Conservation (phyloP, 73 alveolate species). For the Stentor coeruleus region DNA sequence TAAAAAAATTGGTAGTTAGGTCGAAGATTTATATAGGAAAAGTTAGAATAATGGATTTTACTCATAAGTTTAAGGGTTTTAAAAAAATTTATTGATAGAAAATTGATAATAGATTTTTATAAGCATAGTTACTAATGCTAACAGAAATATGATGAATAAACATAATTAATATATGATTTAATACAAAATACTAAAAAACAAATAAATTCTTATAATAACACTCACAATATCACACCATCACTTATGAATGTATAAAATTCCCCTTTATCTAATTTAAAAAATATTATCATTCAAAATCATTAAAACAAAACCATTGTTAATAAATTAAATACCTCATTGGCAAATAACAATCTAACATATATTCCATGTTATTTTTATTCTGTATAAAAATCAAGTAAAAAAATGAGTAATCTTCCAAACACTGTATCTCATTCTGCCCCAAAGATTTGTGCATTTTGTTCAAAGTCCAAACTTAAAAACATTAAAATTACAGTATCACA, state of each 20-base stretch:
- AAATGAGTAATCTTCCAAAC: not conserved
- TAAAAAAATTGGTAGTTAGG: too few relatives aligned
- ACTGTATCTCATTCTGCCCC: not conserved
- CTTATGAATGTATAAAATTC: not conserved
- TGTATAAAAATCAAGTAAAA: not conserved
- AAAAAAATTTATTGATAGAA: too few relatives aligned
- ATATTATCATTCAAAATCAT: not conserved
- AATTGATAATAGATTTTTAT: too few relatives aligned
- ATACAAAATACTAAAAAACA: not conserved
- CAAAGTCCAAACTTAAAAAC: not conserved
- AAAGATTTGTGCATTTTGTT: not conserved
- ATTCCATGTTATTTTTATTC: not conserved
- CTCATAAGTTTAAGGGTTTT: too few relatives aligned
- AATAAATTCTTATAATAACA: too few relatives aligned
- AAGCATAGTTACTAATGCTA: too few relatives aligned
- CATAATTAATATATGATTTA: too few relatives aligned
- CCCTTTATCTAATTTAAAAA: not conserved
- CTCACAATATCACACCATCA: not conserved
- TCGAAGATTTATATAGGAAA: too few relatives aligned
- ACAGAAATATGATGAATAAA: too few relatives aligned
- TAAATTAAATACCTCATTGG: too few relatives aligned
- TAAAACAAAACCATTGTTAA: too few relatives aligned
- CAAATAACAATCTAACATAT: not conserved
- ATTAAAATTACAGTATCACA: not conserved
- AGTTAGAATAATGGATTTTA: too few relatives aligned